Conservation (phyloP, 2,329 filamentous ascomycete genomes). For the Botrytis fragariae region DNA sequence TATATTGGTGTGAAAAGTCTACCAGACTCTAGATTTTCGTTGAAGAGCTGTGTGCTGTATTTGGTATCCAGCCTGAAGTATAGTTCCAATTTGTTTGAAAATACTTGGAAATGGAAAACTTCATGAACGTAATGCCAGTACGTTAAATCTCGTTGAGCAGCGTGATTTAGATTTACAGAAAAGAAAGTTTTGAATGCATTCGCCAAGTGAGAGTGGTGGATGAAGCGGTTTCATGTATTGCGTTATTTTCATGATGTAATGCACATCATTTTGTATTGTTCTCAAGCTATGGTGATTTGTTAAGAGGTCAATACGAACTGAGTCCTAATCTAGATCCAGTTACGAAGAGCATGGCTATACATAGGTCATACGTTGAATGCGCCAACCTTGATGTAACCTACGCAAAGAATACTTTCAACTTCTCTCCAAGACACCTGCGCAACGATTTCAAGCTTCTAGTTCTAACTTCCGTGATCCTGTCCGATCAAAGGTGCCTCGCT, state of each 20-base stretch:
- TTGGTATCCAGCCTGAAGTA: background rate
- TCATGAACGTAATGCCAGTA: background rate
- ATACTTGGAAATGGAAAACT: background rate
- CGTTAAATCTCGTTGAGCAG: background rate
- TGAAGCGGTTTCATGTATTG: background rate
- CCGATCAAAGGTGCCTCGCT: background rate
- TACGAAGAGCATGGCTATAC: background rate
- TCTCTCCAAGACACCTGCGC: background rate
- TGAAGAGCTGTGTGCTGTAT: background rate
- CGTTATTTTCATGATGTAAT: background rate
- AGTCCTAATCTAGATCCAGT: background rate
- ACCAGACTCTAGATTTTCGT: background rate
- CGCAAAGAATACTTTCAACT: background rate
- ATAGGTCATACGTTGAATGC: background rate
- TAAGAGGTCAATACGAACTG: background rate
- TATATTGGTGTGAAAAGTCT: background rate
- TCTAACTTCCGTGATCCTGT: background rate
- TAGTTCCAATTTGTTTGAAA: background rate
- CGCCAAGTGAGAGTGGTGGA: background rate
- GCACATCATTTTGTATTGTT: background rate
- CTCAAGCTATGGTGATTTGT: background rate
- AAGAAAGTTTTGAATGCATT: background rate
- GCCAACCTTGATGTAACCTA: background rate
- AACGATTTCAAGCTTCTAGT: background rate
- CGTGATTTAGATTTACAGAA: background rate